Conservation (phyloP, 257 asterid genomes). For the Schizonepeta tenuifolia region DNA sequence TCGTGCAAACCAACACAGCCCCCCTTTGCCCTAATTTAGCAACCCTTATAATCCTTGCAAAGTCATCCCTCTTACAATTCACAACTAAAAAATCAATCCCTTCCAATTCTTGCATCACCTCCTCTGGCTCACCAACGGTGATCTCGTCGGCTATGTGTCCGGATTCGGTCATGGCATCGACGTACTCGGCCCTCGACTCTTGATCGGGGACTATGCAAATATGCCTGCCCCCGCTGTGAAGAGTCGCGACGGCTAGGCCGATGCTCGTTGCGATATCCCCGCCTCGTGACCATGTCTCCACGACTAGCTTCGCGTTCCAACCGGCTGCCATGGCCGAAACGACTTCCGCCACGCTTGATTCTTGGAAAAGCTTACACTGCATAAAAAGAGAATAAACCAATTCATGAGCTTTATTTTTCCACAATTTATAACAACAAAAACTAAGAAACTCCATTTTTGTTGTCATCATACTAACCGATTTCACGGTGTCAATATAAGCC, state of each 20-base stretch:
- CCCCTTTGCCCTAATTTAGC: constrained; percentile 63
- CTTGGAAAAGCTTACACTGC: constrained; percentile 53
- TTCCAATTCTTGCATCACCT: constrained; percentile 46
- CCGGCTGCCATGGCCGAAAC: constrained; percentile 81
- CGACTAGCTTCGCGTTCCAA: constrained; percentile 61
- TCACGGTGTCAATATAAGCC: constrained; percentile 72
- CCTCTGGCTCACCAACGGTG: constrained; percentile 47
- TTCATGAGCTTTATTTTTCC: background rate
- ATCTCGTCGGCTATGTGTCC: constrained; percentile 48
- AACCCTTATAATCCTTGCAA: constrained; percentile 47
- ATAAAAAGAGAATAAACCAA: constrained; percentile 4
- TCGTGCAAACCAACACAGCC: constrained; percentile 66
- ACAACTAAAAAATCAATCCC: constrained; percentile 79
- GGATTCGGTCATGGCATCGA: constrained; percentile 32
- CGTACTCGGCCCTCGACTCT: constrained; percentile 46
- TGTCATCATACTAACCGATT: constrained; percentile 51
- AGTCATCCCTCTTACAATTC: constrained; percentile 53
- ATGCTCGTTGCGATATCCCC: constrained; percentile 57
- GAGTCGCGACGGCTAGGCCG: constrained; percentile 63
- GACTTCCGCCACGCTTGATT: constrained; percentile 66
- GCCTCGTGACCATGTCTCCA: constrained; percentile 69
- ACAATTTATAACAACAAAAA: background rate
- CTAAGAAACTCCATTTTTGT: background rate
- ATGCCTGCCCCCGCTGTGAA: constrained; percentile 61
- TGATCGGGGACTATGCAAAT: constrained; percentile 59